A percentile compares a stretch with the other conserved stretches of the same genome.
These are phyloP conservation scores for Tirmania nivea DNA, from an alignment of 495 filamentous ascomycete species.

Conservation along the genomic window DNA sequence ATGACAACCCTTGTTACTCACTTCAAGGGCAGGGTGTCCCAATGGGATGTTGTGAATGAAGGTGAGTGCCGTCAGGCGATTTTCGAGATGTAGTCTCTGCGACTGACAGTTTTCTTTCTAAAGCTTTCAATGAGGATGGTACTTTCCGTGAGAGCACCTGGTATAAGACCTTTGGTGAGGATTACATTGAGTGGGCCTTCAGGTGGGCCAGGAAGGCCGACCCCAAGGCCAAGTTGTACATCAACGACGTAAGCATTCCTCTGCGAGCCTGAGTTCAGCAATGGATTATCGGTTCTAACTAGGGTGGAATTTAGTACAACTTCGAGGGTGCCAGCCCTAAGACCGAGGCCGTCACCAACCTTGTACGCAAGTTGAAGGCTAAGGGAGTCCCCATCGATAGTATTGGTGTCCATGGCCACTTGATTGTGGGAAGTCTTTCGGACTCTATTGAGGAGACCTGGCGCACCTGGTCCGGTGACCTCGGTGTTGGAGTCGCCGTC, in stretches of 20 bases:
- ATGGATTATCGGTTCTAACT: conserved; percentile 18
- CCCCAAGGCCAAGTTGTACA: conserved; percentile 39
- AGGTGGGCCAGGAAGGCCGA: conserved; percentile 30
- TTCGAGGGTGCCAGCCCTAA: conserved; percentile 34
- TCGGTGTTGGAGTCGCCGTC: conserved; percentile 27
- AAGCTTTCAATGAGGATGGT: conserved; percentile 42
- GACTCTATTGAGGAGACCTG: conserved; percentile 27
- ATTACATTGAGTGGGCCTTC: conserved; percentile 38
- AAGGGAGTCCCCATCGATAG: conserved; percentile 23
- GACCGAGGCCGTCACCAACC: conserved; percentile 24
- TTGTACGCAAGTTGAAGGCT: conserved; percentile 32
- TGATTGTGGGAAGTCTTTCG: conserved; percentile 31
- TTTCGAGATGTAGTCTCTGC: no score
- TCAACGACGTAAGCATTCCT: conserved; percentile 28
- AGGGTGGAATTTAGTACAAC: conserved; percentile 26
- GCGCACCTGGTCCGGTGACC: conserved; percentile 19
- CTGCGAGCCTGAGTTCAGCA: not conserved
- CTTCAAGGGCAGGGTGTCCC: conserved; percentile 32
- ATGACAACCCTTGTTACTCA: conserved; percentile 31
- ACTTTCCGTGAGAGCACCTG: conserved; percentile 35
- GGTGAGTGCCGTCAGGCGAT: not conserved
- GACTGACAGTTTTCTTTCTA: not conserved
- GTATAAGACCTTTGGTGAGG: conserved; percentile 33
- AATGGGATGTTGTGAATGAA: conserved; percentile 48
- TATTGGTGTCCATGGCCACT: conserved; percentile 41